Percentiles rank a stretch among this genome's conserved stretches.
phyloP scores from a whole-genome alignment of 495 filamentous ascomycete species.

The Aspergillus ellipticus region DNA sequence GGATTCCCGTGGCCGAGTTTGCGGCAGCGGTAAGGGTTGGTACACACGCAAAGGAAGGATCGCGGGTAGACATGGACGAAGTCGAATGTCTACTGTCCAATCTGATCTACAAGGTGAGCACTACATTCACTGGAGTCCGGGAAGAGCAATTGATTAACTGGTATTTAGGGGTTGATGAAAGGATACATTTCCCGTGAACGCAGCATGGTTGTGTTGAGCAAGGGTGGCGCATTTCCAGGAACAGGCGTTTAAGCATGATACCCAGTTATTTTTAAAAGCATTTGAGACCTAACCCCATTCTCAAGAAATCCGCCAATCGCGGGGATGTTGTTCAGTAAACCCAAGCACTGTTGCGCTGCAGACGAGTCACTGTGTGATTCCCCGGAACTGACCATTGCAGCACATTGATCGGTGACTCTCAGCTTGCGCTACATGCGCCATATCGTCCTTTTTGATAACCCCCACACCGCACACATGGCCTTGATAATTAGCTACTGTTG shows the following conservation, averaged over 20 bases:
- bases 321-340: too few species aligned
- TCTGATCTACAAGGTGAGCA: slow-evolving; percentile 91
- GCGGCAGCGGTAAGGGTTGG: slow-evolving; percentile 57
- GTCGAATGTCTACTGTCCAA: slow-evolving; percentile 94
- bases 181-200: slow-evolving; percentile 92
- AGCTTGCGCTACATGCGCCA: neutral
- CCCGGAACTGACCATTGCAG: neutral
- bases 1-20: slow-evolving; percentile 80
- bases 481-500: neutral
- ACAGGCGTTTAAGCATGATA: slow-evolving; percentile 67
- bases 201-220: slow-evolving; percentile 85
- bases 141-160: neutral
- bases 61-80: slow-evolving; percentile 78
- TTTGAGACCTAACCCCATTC: too few species aligned
- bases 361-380: neutral
- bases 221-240: slow-evolving; percentile 89
- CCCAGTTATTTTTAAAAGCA: neutral
- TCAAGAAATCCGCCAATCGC: too few species aligned
- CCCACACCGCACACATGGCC: neutral
- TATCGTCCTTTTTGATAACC: neutral
- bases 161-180: slow-evolving; percentile 79
- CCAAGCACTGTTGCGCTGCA: neutral
- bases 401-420: neutral
- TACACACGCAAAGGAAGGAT: slow-evolving; percentile 50
- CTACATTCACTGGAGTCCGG: neutral